A percentile compares a stretch with the other conserved stretches of the same genome.
Evolutionary conservation across 2,329 filamentous ascomycete genomes (phyloP).

Genomic region (Paecilomyces fulvus): DNA sequence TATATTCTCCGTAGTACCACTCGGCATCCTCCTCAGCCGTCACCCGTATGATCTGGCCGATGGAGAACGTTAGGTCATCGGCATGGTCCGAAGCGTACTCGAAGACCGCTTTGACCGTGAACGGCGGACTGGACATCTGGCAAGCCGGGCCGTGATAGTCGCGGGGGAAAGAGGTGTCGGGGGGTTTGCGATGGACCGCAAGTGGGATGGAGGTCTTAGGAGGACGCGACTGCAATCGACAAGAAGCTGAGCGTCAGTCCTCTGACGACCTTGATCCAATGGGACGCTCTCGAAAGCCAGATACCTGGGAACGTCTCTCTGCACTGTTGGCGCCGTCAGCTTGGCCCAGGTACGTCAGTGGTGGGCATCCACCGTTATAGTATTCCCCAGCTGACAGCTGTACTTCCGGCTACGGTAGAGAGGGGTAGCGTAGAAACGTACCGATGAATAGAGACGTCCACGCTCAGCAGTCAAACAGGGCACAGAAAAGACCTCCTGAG

Average conservation of each 20-base stretch:
- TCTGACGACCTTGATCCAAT: background rate
- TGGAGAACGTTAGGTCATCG: conserved; percentile 81
- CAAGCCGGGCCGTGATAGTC: conserved; percentile 9
- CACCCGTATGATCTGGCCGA: conserved; percentile 87
- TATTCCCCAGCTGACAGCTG: background rate
- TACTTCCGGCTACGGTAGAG: background rate
- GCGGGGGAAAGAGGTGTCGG: background rate
- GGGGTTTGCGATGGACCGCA: background rate
- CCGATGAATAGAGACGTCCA: background rate
- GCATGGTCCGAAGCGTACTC: conserved; percentile 90
- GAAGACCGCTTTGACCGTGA: conserved; percentile 93
- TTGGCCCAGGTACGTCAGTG: background rate
- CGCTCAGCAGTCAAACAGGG: too few relatives aligned
- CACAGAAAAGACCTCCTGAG: background rate
- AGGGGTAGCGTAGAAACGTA: background rate
- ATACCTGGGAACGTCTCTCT: background rate
- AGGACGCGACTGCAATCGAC: background rate
- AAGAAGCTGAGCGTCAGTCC: background rate
- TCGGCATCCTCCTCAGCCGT: conserved; percentile 87
- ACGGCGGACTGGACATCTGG: conserved; percentile 62
- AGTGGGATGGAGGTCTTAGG: background rate
- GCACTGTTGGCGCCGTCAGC: background rate
- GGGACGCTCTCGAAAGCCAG: background rate
- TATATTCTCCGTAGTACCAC: conserved; percentile 87
- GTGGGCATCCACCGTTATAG: background rate